phyloP scores from a whole-genome alignment of 257 asterid genomes.

The Scutellaria galericulata region DNA sequence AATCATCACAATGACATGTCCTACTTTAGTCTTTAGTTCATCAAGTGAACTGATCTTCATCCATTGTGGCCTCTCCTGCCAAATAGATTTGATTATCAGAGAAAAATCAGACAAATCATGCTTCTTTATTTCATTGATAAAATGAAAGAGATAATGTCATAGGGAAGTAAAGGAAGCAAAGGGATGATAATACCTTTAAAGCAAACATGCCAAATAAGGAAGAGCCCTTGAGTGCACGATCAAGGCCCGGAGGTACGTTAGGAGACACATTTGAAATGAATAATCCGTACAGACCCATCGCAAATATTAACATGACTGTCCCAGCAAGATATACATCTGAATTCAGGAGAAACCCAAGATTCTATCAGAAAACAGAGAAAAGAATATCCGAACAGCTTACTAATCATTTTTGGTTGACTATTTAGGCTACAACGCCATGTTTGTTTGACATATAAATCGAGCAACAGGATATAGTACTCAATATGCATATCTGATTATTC shows the following conservation, averaged over 20 bases:
- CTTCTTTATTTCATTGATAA: no score
- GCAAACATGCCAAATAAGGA: conserved; percentile 67
- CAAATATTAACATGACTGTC: conserved; percentile 93
- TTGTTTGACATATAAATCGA: no score
- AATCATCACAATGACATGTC: conserved; percentile 95
- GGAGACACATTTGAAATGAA: conserved; percentile 73
- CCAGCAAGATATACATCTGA: conserved; percentile 65
- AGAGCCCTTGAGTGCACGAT: conserved; percentile 86
- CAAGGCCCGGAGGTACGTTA: conserved; percentile 49
- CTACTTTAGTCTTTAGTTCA: conserved; percentile 90
- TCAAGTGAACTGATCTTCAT: conserved; percentile 92
- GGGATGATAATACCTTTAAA: conserved; percentile 27
- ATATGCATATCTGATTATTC: no score
- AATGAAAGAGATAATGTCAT: background rate
- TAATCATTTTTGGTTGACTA: no score
- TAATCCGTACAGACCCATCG: conserved; percentile 93
- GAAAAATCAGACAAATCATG: no score
- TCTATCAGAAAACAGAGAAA: conserved; percentile 9
- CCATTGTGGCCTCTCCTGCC: conserved; percentile 97
- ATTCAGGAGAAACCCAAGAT: conserved; percentile 3
- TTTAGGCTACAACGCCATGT: background rate
- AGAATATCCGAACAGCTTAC: no score
- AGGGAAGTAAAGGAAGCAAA: background rate
- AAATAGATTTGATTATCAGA: no score
- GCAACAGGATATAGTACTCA: no score